Conservation (phyloP, 331 rosid genomes). For the Cucumis variabilis region DNA sequence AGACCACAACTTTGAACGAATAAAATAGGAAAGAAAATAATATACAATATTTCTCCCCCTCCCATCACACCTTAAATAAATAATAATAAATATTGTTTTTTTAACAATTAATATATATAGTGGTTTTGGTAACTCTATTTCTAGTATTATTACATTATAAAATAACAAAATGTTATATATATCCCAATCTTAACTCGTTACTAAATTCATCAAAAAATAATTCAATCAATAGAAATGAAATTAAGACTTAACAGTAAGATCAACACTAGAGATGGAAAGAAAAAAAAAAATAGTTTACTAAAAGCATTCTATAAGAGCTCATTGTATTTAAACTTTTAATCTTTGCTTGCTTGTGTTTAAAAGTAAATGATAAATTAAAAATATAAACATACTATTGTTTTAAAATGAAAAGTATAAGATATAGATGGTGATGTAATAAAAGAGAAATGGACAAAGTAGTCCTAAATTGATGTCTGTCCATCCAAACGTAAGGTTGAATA, state of each 20-base stretch:
- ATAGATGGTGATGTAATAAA: neutral
- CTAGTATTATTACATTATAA: neutral
- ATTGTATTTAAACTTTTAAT: neutral
- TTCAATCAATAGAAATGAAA: too few relatives aligned
- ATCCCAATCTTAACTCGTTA: neutral
- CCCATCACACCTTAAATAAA: neutral
- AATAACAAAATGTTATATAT: neutral
- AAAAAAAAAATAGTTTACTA: neutral
- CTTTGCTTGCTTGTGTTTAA: too few relatives aligned
- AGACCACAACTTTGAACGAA: neutral
- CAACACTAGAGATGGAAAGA: neutral
- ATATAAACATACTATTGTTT: too few relatives aligned
- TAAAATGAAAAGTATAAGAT: too few relatives aligned
- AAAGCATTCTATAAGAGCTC: neutral
- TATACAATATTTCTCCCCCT: neutral
- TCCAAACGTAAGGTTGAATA: neutral
- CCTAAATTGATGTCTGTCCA: slow-evolving; percentile 22
- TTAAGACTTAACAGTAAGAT: too few relatives aligned
- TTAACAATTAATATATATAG: too few relatives aligned
- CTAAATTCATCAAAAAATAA: too few relatives aligned
- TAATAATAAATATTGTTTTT: neutral
- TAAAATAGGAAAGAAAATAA: neutral
- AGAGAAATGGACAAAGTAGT: slow-evolving; percentile 3
- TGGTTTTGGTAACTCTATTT: neutral
- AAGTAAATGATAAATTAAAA: too few relatives aligned